Evolutionary conservation across 1,139 yeast species (phyloP).

Genomic region (Suhomyces choctaworum): DNA sequence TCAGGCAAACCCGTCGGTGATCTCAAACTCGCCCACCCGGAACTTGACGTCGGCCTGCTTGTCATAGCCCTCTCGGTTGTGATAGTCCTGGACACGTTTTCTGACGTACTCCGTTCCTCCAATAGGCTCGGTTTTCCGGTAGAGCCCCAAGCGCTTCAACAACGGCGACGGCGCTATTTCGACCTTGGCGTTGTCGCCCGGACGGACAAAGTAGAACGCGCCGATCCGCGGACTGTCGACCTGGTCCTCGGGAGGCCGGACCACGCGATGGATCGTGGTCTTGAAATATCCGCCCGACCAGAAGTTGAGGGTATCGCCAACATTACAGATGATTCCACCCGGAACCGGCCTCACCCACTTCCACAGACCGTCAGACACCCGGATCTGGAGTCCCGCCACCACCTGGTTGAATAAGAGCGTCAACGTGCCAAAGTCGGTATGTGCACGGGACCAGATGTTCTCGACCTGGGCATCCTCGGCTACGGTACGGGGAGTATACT

Average conservation of each 20-base stretch:
- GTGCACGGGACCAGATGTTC: conserved; percentile 33
- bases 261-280: conserved; percentile 33
- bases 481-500: conserved; percentile 27
- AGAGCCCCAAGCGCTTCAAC: conserved; percentile 29
- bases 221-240: conserved; percentile 32
- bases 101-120: conserved; percentile 34
- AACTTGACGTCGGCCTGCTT: conserved; percentile 27
- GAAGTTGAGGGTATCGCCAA: conserved; percentile 34
- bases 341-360: conserved; percentile 31
- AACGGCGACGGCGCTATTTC: conserved; percentile 34
- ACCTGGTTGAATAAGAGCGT: conserved; percentile 31
- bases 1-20: conserved; percentile 28
- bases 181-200: conserved; percentile 31
- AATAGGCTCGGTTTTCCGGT: conserved; percentile 24
- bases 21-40: conserved; percentile 29
- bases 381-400: conserved; percentile 33
- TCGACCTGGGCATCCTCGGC: conserved; percentile 32
- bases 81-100: conserved; percentile 30
- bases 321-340: conserved; percentile 32
- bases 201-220: conserved; percentile 35
- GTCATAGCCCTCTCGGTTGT: conserved; percentile 23
- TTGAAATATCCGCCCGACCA: conserved; percentile 37
- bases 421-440: conserved; percentile 34
- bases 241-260: conserved; percentile 35
- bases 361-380: conserved; percentile 27